These are phyloP conservation scores for Sideroxylon spinosum DNA, from an alignment of 179 eudicot species.

Conservation along the genomic window DNA sequence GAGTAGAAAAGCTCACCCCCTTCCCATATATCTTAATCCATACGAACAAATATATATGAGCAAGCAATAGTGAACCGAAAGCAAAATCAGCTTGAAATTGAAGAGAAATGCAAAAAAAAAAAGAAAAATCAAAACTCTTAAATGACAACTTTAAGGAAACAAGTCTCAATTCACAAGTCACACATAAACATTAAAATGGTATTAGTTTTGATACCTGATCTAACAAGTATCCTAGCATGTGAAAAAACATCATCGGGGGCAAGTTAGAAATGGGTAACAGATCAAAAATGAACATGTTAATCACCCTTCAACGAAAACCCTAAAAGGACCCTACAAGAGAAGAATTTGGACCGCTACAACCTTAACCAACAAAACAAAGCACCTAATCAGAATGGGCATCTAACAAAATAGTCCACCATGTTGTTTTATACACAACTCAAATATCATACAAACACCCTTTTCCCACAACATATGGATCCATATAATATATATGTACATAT, in stretches of 20 bases:
- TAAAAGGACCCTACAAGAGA: not conserved
- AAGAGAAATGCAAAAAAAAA: too few relatives aligned
- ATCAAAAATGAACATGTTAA: not conserved
- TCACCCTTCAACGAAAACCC: not conserved
- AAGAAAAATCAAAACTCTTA: too few relatives aligned
- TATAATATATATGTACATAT: too few relatives aligned
- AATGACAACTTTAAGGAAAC: not conserved
- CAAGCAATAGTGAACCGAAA: too few relatives aligned
- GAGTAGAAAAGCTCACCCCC: not conserved
- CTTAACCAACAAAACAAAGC: not conserved
- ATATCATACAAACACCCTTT: slow-evolving; percentile 1
- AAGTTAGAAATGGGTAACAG: not conserved
- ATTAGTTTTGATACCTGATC: not conserved
- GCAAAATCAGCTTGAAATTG: not conserved
- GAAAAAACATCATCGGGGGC: not conserved
- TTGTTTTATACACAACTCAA: not conserved
- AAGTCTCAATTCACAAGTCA: not conserved
- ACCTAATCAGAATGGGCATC: slow-evolving; percentile 4
- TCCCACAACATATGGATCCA: not conserved
- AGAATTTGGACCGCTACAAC: not conserved
- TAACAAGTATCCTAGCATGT: not conserved
- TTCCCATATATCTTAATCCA: too few relatives aligned
- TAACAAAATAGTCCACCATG: not conserved
- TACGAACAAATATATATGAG: not conserved
- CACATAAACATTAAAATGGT: not conserved